Base-by-base conservation (phyloP, 345 rosid genomes). In the Brassica incana region DNA sequence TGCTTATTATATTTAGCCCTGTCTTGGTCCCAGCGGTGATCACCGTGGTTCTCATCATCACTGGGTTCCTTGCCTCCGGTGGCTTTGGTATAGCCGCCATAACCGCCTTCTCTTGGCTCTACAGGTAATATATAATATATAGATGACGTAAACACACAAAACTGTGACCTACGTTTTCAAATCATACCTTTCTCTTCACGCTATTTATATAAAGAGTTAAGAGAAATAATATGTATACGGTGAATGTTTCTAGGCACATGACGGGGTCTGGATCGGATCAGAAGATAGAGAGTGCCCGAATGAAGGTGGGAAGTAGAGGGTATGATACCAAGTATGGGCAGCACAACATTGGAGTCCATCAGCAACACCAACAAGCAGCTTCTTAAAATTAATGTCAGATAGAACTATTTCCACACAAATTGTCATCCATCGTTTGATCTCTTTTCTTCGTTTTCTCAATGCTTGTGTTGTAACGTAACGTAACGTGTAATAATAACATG, bases 1-100 rank as follows among this genome's bases (percentile, higher is more conserved):
- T 94, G 59, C 79, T 94, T 23, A 88, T 94, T 69, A 84, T 92
- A 33, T 90, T 87, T 86, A 94, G 97, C 79, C 98, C 97, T 0
- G 88, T 94, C 36, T 85, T 94, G 30, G 90, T 94, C 76, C 98
- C 97, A 1, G 92, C 94, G 1, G 81, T 88, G 4, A 85, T 92
- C 71, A 76, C 91, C 0, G 83, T 79, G 4, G 79, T 78, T n/a
- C 85, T 92, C 33, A 29, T 90, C 60, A 78, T 80, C 50, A 82
- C 83, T 15, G 96, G 98, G 9, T 92, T 94, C 89, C 60, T 88
- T 0, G 84, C 96, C 6, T 90, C 98, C 0, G 97, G 96, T 8
- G 94, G 98, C 23, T 90, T 94, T 43, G 91, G 96, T 0, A 80
- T 92, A 8, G 97, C 94, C 0, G 90, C 97, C 1, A 71, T 89